These are phyloP conservation scores for Rheum nobile DNA, from an alignment of 148 eudicot species.

Conservation along the genomic window DNA sequence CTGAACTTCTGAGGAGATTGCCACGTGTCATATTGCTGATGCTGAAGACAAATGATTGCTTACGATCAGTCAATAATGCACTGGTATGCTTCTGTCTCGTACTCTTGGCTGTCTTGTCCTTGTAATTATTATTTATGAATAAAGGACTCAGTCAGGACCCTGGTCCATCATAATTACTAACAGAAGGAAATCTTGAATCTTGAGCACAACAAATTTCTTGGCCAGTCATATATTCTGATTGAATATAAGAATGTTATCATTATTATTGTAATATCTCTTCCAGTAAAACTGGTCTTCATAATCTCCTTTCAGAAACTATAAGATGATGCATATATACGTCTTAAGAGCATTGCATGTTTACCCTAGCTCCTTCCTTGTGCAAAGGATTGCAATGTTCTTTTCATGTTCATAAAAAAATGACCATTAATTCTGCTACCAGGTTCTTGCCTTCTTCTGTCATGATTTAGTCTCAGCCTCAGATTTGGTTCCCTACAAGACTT, in stretches of 20 bases:
- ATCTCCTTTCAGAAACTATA: background rate
- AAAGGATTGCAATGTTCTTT: background rate
- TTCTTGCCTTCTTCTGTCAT: background rate
- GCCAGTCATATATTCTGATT: background rate
- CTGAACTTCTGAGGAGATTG: conserved; percentile 82
- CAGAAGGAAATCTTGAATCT: background rate
- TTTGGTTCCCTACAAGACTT: background rate
- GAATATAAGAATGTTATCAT: background rate
- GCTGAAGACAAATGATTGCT: conserved; percentile 96
- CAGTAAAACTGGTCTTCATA: background rate
- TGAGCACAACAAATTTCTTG: background rate
- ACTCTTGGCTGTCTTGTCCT: background rate
- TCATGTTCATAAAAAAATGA: background rate
- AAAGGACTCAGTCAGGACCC: background rate
- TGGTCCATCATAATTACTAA: background rate
- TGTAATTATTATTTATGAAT: background rate
- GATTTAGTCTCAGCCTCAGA: background rate
- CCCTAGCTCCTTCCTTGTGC: background rate
- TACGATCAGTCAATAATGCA: conserved; percentile 69
- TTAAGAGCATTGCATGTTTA: background rate
- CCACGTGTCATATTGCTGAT: conserved; percentile 90
- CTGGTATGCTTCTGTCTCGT: conserved; percentile 41
- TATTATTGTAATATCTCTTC: background rate
- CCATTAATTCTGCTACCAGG: background rate
- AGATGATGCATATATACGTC: background rate